Evolutionary conservation across 1,284 basidiomycete species (phyloP), one percentile per base, ranked within the genome.

Genomic region (Cutaneotrichosporon spelunceum): DNA sequence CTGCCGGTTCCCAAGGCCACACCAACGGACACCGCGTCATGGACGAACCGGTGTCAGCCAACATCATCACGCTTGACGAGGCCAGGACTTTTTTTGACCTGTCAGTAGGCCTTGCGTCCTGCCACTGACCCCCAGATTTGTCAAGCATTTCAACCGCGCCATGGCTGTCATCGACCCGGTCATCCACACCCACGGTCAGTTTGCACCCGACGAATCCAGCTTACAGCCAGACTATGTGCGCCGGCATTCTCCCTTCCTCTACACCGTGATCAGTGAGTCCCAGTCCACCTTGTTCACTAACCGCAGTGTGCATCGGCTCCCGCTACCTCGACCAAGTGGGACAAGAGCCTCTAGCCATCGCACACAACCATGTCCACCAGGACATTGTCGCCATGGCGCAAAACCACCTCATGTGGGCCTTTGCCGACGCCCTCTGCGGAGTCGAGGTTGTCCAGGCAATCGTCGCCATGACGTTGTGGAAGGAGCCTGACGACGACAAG

Each of bases 401-500:
- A 16, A 67, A 72, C 44, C 72, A 73, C 44, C 63, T 73, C 55
- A 70, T 68, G 36, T 69, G 69, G 70, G 59, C 70, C 4, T 75
- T 71, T 53, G 70, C 70, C 13, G 69, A 73, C 50, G 73, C 70
- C 0, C 61, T 67, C 26, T 57, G 63, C 30, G 66, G 62, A 3
- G 60, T 75, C 23, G 68, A 73, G 27, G 67, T 71, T 9, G 66
- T 73, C 1, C 65, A 72, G 48, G 73, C 72, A 1, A 68, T 73
- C 49, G 61, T 65, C 5, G 59, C 72, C 3, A 56, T 75, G 21
- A 63, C 66, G 10, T 59, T 75, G 13, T 68, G 70, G 64, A 75
- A 75, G 53, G 73, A 75, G 57, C 70, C 73, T 4, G 72, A 75
- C 27, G 73, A 75, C 55, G 72, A 75, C 49, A 75, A 73, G 59